Base-by-base conservation (phyloP, 2,329 filamentous ascomycete genomes). In the Lojkania enalia region DNA sequence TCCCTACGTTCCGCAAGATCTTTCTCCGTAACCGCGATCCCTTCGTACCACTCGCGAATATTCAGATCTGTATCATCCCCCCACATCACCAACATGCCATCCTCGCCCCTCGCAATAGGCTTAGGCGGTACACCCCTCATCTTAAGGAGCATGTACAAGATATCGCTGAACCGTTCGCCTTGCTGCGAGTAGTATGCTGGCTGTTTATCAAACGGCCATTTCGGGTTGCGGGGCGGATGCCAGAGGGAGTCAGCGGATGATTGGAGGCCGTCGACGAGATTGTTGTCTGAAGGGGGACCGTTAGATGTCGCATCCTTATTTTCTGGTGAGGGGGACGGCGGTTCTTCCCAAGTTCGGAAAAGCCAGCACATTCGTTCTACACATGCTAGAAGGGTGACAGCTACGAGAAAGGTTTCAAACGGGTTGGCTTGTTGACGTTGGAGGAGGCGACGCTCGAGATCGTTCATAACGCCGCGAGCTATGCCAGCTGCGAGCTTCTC, bases 301-400 rank as follows among this genome's bases (percentile, higher is more conserved):
- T 35, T 14, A 11, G 39, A 31, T 0, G 44, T 27, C 20, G 55
- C 48, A 3, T 32, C 35, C 4, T 40, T 46, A 3, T 35, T 30
- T 11, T 19, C 36, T 3, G 37, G 21, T 15, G 41, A 4, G 20
- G 18, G 13, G 18, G 29, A 15, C 13, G n/a, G 16, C 1, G 51
- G 48, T 1, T 55, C 40, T 36, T 80, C 76, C 77, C 77, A 81
- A 1, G 70, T 74, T 21, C 72, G 75, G 64, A 80, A 84, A 2
- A 82, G 66, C 72, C 78, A 81, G 57, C 78, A 78, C 65, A 80
- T 81, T 42, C 80, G 74, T 64, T 84, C 81, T 12, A 82, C 77
- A 49, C 78, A 82, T 46, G 77, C 80, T 18, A 84, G 67, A 0
- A 84, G 68, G 13, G 84, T 71, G n/a, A 84, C 70, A 0, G 79